Conservation (phyloP, 257 asterid species). For the Vinca minor region DNA sequence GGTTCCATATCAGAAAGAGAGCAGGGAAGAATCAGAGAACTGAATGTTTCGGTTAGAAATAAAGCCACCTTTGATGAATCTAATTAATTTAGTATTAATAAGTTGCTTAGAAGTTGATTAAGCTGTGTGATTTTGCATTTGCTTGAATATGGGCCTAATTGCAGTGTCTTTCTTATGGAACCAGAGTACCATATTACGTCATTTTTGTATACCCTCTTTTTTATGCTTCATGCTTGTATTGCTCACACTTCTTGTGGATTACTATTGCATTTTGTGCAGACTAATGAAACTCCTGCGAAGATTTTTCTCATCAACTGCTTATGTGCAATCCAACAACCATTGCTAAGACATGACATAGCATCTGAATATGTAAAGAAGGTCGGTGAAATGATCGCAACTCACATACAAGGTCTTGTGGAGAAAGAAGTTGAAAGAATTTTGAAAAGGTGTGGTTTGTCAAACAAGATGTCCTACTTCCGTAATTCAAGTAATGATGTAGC, state of each 20-base stretch:
- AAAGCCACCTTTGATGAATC: neutral
- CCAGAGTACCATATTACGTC: neutral
- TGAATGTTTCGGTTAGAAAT: neutral
- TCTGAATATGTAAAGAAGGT: conserved; percentile 66
- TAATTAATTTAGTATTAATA: too few relatives aligned
- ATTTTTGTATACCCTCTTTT: neutral
- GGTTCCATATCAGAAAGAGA: neutral
- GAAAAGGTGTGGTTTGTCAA: conserved; percentile 62
- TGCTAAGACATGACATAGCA: conserved; percentile 66
- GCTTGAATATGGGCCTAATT: neutral
- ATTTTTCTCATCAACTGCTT: conserved; percentile 87
- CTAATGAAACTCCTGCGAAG: conserved; percentile 78
- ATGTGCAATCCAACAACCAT: conserved; percentile 82
- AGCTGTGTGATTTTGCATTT: conserved; percentile 1
- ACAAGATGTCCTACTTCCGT: conserved; percentile 62
- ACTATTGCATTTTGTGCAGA: conserved; percentile 35
- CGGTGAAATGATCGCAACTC: conserved; percentile 63
- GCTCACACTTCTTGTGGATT: conserved; percentile 7
- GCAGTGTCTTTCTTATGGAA: neutral
- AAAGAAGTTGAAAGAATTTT: conserved; percentile 66
- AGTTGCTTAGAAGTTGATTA: neutral
- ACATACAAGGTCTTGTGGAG: conserved; percentile 64
- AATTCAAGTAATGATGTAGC: conserved; percentile 21
- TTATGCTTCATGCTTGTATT: neutral
- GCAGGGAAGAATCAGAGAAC: neutral